phyloP scores from a whole-genome alignment of 2,329 filamentous ascomycete genomes.

The Sordariomycetes sp. region DNA sequence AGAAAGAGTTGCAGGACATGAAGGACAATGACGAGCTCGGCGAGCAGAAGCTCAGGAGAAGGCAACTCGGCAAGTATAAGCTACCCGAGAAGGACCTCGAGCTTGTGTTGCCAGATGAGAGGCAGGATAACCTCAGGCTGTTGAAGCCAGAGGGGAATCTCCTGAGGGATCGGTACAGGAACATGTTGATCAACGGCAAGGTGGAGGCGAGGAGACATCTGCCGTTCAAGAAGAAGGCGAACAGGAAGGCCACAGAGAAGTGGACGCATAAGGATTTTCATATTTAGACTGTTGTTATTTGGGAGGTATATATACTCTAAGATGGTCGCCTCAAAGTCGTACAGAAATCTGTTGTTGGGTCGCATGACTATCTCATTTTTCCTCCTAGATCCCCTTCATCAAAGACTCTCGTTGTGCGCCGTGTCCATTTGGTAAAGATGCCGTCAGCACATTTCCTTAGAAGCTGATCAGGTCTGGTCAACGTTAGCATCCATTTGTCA shows the following conservation, averaged over 20 bases:
- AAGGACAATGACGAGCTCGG: constrained; percentile 48
- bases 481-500: constrained; percentile 2
- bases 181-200: constrained; percentile 78
- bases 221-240: constrained; percentile 73
- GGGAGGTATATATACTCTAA: background rate
- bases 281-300: constrained; percentile 11
- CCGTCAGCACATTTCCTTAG: constrained; percentile 19
- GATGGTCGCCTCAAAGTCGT: too few relatives aligned
- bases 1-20: constrained; percentile 26
- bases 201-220: constrained; percentile 74
- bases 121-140: constrained; percentile 71
- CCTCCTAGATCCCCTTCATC: too few relatives aligned
- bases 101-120: constrained; percentile 71
- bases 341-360: too few relatives aligned
- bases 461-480: constrained; percentile 42
- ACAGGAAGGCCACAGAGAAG: constrained; percentile 80
- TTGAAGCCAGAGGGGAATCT: constrained; percentile 95
- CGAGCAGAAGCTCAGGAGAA: constrained; percentile 57
- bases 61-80: constrained; percentile 63
- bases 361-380: too few relatives aligned
- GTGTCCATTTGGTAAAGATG: background rate
- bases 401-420: too few relatives aligned
- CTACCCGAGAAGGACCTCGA: constrained; percentile 74
- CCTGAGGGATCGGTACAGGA: constrained; percentile 85
- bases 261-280: constrained; percentile 94